Conservation (phyloP, 2,329 filamentous ascomycete species). For the Zymoseptoria pseudotritici region DNA sequence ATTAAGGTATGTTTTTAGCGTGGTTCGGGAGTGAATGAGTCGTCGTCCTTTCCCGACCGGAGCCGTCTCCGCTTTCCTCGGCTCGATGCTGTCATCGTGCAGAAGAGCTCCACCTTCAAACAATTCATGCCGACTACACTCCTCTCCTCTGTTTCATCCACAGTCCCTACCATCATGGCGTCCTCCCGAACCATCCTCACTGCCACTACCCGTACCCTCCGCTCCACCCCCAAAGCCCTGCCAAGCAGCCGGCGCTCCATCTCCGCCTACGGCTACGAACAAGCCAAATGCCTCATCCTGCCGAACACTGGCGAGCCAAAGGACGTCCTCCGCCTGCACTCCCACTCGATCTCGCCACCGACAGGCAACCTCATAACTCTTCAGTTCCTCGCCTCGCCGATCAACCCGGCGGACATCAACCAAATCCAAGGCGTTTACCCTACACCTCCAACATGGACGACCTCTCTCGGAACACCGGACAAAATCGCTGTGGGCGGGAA, state of each 20-base stretch:
- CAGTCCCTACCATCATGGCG: neutral
- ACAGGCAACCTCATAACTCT: conserved; percentile 67
- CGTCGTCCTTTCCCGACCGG: neutral
- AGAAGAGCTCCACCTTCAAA: neutral
- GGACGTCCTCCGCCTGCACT: conserved; percentile 63
- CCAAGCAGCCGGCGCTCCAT: conserved; percentile 33
- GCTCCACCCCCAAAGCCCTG: neutral
- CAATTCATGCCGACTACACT: neutral
- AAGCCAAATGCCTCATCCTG: conserved; percentile 75
- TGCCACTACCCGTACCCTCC: neutral
- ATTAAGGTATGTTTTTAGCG: neutral
- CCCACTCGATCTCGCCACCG: conserved; percentile 67
- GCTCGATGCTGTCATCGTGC: neutral
- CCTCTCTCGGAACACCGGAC: conserved; percentile 64
- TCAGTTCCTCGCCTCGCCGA: conserved; percentile 79
- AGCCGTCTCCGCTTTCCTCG: neutral
- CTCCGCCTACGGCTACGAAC: conserved; percentile 69
- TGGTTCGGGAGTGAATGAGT: neutral
- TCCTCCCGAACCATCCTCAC: neutral
- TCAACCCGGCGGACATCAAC: conserved; percentile 98
- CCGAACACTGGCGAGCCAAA: conserved; percentile 66
- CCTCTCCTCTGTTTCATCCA: neutral
- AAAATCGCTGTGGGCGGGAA: conserved; percentile 79
- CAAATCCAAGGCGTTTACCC: conserved; percentile 96
- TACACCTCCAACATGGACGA: conserved; percentile 69